phyloP scores from a whole-genome alignment of 441 rosid genomes.

The Codiaeum variegatum region DNA sequence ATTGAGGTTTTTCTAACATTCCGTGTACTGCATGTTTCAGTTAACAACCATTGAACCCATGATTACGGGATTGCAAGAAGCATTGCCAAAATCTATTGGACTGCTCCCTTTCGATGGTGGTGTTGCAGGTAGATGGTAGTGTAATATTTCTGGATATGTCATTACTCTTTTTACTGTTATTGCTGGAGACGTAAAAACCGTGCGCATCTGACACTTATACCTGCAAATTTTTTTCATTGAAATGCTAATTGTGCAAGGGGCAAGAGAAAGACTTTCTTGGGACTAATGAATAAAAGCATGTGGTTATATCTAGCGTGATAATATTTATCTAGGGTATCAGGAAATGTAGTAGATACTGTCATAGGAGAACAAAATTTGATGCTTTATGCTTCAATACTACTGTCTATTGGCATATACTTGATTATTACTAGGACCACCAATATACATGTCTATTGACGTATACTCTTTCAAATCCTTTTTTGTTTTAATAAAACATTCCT shows the following conservation, averaged over 20 bases:
- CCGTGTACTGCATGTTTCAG: slow-evolving; percentile 36
- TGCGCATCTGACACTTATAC: background rate
- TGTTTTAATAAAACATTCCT: too few relatives aligned
- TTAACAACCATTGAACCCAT: slow-evolving; percentile 81
- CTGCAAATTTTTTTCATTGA: background rate
- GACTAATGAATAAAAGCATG: background rate
- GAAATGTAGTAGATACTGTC: background rate
- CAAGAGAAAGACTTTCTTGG: background rate
- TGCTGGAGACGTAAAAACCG: background rate
- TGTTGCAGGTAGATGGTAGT: slow-evolving; percentile 58
- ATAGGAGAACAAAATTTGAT: background rate
- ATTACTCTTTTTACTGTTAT: background rate
- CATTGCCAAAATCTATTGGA: slow-evolving; percentile 93
- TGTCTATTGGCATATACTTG: background rate
- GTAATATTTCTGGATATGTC: background rate
- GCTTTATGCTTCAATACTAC: background rate
- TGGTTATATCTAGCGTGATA: background rate
- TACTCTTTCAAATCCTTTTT: too few relatives aligned
- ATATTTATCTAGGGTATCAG: background rate
- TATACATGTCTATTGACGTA: background rate
- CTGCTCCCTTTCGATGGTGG: slow-evolving; percentile 97
- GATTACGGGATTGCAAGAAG: slow-evolving; percentile 90
- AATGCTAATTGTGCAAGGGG: background rate
- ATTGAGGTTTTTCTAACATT: slow-evolving; percentile 22
- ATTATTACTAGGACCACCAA: background rate